A percentile compares a stretch with the other conserved stretches of the same genome.
Conservation (phyloP, 179 eudicot species). For the Beta macrorhiza region DNA sequence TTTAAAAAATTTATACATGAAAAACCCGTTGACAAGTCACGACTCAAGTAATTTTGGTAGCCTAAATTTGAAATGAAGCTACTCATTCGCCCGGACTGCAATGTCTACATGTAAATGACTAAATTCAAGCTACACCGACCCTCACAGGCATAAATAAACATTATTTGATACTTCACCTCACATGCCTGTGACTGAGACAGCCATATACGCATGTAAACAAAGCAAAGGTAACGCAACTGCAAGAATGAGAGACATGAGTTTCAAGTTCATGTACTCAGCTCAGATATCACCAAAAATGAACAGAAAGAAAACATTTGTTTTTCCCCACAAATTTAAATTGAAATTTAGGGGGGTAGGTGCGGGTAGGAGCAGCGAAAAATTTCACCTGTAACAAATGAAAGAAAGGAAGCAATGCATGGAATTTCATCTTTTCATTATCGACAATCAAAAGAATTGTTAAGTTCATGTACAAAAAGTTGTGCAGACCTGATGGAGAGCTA, state of each 20-base stretch:
- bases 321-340: not conserved
- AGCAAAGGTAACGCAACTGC: not conserved
- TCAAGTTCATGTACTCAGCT: not conserved
- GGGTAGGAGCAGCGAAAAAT: not conserved
- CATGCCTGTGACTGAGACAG: no score
- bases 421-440: conserved; percentile 26
- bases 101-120: no score
- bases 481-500: conserved; percentile 2
- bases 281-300: not conserved
- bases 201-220: no score
- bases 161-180: no score
- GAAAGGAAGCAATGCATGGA: not conserved
- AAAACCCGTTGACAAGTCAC: no score
- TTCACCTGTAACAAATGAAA: not conserved
- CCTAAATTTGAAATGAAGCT: no score
- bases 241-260: not conserved
- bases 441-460: conserved; percentile 24
- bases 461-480: conserved; percentile 34
- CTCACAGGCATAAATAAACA: no score
- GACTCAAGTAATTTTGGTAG: no score
- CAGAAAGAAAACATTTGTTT: not conserved
- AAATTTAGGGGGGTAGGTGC: not conserved
- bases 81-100: no score
- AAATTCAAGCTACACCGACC: no score
- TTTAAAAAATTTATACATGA: no score